Base-by-base conservation (phyloP, 2,329 filamentous ascomycete species). In the Claviceps cyperi region DNA sequence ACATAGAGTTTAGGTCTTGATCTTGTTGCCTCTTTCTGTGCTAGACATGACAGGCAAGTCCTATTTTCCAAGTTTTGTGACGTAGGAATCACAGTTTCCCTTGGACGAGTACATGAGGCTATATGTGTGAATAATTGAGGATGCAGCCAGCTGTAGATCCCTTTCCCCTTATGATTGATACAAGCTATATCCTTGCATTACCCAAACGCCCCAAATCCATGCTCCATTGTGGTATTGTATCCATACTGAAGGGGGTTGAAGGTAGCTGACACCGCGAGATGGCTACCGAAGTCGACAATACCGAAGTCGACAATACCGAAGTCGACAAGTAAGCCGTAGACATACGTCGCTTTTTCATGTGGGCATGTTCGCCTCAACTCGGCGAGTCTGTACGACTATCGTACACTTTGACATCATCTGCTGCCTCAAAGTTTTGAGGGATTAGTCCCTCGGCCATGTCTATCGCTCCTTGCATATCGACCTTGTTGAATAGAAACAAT, bases 401-500 rank as follows among this genome's bases (percentile, higher is more conserved):
- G 8, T 9, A 22, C 11, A 11, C n/a, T n/a, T 32, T 28, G 36
- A 4, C 46, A 8, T 46, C 24, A 43, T 70, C 72, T 0, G 32
- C n/a, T 13, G 74, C 66, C 61, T 79, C 76, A 55, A 78, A 74
- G 48, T 72, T 75, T 52, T 69, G 66, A 14, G 78, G 77, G 35
- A 82, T 75, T 51, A 87, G 67, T 2, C 76, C 78, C 54, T 86
- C 81, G 1, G 83, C 84, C 83, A 86, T 89, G 15, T 72, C 69
- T 56, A 97, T 90, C 14, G 91, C 91, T 2, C 91, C 89, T 56
- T 89, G 76, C 73, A 90, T 85, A 58, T 94, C 78, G 55, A 83
- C 85, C 69, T 98, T 98, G 68, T 97, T 94, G 65, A 94, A 94
- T 64, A 97, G 66, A 66, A 98, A 98, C 43, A 98, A 68, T 0